These are phyloP conservation scores for Davidsoniella virescens DNA, from an alignment of 2,329 filamentous ascomycete genomes.

Conservation along the genomic window DNA sequence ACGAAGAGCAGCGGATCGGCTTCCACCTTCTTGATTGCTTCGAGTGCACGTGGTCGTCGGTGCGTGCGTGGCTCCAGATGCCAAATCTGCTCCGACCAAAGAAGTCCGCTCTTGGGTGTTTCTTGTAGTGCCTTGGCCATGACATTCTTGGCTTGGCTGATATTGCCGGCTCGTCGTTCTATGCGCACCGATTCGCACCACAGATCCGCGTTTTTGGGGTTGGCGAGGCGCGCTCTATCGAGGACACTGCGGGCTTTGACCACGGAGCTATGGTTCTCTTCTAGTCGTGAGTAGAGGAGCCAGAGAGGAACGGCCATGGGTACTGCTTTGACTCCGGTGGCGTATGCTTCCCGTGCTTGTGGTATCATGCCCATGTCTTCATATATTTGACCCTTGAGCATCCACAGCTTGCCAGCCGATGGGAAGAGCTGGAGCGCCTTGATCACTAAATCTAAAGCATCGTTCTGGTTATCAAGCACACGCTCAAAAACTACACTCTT, in stretches of 20 bases:
- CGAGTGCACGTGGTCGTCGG: slow-evolving; percentile 75
- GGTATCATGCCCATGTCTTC: slow-evolving; percentile 62
- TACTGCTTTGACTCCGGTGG: slow-evolving; percentile 72
- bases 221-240: slow-evolving; percentile 73
- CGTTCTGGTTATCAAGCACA: slow-evolving; percentile 61
- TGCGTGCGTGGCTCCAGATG: slow-evolving; percentile 82
- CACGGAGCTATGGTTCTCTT: slow-evolving; percentile 66
- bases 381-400: slow-evolving; percentile 98
- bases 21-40: slow-evolving; percentile 94
- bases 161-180: slow-evolving; percentile 73
- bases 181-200: slow-evolving; percentile 92
- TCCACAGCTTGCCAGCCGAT: slow-evolving; percentile 76
- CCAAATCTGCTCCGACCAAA: slow-evolving; percentile 95
- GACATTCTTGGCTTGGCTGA: slow-evolving; percentile 68
- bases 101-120: slow-evolving; percentile 67
- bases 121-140: slow-evolving; percentile 92
- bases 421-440: slow-evolving; percentile 80
- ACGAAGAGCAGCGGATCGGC: slow-evolving; percentile 81
- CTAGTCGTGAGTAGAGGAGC: slow-evolving; percentile 74
- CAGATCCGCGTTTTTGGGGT: slow-evolving; percentile 68
- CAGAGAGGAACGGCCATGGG: slow-evolving; percentile 73
- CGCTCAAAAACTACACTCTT: slow-evolving; percentile 90
- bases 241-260: slow-evolving; percentile 91
- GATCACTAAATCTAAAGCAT: slow-evolving; percentile 72
- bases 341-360: slow-evolving; percentile 80